A percentile compares a stretch with the other conserved stretches of the same genome.
Evolutionary conservation across 208 protist species (phyloP).

Genomic region (Naegleria lovaniensis): DNA sequence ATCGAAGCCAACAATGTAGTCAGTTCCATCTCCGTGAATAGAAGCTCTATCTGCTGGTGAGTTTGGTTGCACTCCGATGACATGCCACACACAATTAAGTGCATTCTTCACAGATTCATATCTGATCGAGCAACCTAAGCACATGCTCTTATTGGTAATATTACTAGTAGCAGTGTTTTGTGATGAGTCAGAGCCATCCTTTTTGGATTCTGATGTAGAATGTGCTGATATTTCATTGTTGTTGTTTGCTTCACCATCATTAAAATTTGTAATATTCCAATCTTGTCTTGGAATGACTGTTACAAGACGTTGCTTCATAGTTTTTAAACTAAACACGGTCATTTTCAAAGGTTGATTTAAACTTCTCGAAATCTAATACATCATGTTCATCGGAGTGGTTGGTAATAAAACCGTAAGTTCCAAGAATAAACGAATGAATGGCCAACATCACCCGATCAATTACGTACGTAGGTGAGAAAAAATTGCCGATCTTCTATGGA

Average conservation of each 20-base stretch:
- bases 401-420: too few species aligned
- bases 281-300: neutral
- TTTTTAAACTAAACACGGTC: neutral
- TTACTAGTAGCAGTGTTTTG: neutral
- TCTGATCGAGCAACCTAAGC: neutral
- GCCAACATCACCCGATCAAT: neutral
- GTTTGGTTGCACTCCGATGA: neutral
- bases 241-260: too few species aligned
- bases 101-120: conserved; percentile 16
- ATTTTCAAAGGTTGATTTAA: neutral
- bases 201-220: too few species aligned
- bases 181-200: neutral
- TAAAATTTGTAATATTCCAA: neutral
- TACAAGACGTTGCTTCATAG: neutral
- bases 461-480: neutral
- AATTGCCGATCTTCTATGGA: neutral
- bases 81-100: neutral
- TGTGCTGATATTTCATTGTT: too few species aligned
- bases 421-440: too few species aligned
- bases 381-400: neutral
- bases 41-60: conserved; percentile 12
- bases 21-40: neutral
- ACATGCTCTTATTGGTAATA: neutral
- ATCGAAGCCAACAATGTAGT: conserved; percentile 8
- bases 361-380: neutral